Percentiles rank a stretch among this genome's conserved stretches.
Evolutionary conservation across 2,329 filamentous ascomycete species (phyloP).

Genomic region (Neofusicoccum parvum): DNA sequence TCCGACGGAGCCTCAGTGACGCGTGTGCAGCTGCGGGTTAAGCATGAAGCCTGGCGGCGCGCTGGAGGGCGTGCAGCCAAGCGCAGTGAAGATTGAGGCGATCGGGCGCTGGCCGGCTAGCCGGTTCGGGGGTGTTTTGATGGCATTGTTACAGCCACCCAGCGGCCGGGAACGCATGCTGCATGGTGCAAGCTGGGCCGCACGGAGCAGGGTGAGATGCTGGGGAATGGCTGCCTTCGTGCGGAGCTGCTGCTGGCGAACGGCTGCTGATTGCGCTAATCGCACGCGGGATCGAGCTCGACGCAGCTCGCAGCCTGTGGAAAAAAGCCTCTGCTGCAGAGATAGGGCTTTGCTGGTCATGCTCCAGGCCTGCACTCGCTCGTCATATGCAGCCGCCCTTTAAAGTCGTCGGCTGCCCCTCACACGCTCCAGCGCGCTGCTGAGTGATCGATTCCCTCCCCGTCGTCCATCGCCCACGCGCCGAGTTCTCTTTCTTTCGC

Average conservation of each 20-base stretch:
- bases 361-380: neutral
- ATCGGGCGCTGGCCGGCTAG: neutral
- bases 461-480: neutral
- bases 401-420: slow-evolving; percentile 10
- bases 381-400: slow-evolving; percentile 5
- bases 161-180: neutral
- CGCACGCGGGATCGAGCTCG: slow-evolving; percentile 13
- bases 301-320: neutral
- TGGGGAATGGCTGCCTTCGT: neutral
- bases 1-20: neutral
- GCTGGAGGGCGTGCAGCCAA: neutral
- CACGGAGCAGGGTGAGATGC: slow-evolving; percentile 10
- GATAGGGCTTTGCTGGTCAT: slow-evolving; percentile 6
- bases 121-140: neutral
- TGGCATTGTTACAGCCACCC: slow-evolving; percentile 6
- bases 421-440: neutral
- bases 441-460: neutral
- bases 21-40: neutral
- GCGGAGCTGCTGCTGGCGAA: neutral
- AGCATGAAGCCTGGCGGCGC: neutral
- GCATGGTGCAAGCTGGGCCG: slow-evolving; percentile 1
- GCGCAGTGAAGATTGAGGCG: neutral
- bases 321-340: neutral
- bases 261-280: slow-evolving; percentile 16
- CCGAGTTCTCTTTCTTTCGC: neutral